Base-by-base conservation (phyloP, 257 asterid species). In the Leptodermis oblonga region DNA sequence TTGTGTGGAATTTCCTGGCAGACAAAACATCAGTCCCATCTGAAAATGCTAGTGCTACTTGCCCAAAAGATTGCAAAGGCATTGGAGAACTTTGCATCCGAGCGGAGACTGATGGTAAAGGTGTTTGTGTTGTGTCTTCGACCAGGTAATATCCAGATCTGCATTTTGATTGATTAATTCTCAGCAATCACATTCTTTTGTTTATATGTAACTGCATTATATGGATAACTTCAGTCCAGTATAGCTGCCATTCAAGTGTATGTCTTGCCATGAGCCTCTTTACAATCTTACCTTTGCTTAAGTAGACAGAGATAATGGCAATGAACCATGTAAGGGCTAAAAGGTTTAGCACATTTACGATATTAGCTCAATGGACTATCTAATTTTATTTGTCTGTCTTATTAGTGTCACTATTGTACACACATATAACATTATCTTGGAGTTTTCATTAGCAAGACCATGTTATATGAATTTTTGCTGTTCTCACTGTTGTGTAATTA, bases 1-100 rank as follows among this genome's bases (percentile, higher is more conserved):
- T 92, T 34, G 76, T 92, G 68, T 87, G 96, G 95, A 93, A 87
- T 84, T 93, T 90, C 79, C 71, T 90, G 79, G 99, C 97, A 1
- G 90, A 85, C 39, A 93, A 88, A 81, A 87, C 99, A 0, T 86
- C 97, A 62, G 63, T 75, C 46, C 86, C 84, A 8, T 81, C 88
- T 20, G 79, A 74, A 68, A 86, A 83, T 76, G 48, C 58, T 26
- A 88, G 84, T 71, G 76, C 95, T 64, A 62, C 85, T 23, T 90
- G 96, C 83, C 86, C 90, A 1, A 83, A 90, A 31, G 77, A 72
- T 69, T 88, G 97, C 90, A 79, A 54, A 2, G 86, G 86, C 49
- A 76, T n/a, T 59, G 87, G 82, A 73, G 90, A 87, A 83, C 22
- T 85, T 77, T 90, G 98, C 81, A 83, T 92, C 72, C 79, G 80